phyloP scores from a whole-genome alignment of 2,329 filamentous ascomycete species.

The Fusarium zealandicum region DNA sequence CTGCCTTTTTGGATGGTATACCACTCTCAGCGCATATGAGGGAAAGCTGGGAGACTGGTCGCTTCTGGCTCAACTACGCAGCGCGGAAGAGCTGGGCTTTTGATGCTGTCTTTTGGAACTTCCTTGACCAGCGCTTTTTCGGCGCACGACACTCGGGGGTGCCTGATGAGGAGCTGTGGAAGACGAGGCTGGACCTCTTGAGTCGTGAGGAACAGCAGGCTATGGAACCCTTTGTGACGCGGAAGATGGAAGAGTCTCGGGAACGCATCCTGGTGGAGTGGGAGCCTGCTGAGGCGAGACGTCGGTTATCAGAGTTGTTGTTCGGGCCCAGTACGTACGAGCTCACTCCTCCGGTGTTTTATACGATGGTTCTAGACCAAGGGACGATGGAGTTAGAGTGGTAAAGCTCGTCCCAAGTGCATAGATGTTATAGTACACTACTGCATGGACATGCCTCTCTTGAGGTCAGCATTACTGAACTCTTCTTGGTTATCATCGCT shows the following conservation, averaged over 20 bases:
- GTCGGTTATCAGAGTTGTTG: too few relatives aligned
- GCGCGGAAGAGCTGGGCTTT: constrained; percentile 49
- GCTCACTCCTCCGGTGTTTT: too few relatives aligned
- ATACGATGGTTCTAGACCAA: too few relatives aligned
- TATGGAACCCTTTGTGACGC: constrained; percentile 45
- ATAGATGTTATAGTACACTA: too few relatives aligned
- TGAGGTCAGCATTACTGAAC: too few relatives aligned
- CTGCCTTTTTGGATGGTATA: neutral
- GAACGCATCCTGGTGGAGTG: constrained; percentile 41
- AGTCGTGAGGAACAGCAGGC: constrained; percentile 34
- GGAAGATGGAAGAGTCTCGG: constrained; percentile 43
- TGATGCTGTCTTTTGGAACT: constrained; percentile 49
- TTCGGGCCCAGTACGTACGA: too few relatives aligned
- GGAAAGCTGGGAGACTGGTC: constrained; percentile 46
- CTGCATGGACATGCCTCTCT: too few relatives aligned
- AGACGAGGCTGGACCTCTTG: constrained; percentile 41
- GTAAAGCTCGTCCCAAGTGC: too few relatives aligned
- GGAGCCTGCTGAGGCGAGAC: constrained; percentile 35
- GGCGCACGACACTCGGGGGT: constrained; percentile 21
- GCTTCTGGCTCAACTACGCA: constrained; percentile 47
- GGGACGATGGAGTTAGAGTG: too few relatives aligned
- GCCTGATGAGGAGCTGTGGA: constrained; percentile 39
- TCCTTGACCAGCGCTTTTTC: constrained; percentile 46
- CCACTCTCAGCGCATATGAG: constrained; percentile 45
- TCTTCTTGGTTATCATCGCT: too few relatives aligned